Conservation (phyloP, 495 filamentous ascomycete species). For the Aspergillus asperescens region DNA sequence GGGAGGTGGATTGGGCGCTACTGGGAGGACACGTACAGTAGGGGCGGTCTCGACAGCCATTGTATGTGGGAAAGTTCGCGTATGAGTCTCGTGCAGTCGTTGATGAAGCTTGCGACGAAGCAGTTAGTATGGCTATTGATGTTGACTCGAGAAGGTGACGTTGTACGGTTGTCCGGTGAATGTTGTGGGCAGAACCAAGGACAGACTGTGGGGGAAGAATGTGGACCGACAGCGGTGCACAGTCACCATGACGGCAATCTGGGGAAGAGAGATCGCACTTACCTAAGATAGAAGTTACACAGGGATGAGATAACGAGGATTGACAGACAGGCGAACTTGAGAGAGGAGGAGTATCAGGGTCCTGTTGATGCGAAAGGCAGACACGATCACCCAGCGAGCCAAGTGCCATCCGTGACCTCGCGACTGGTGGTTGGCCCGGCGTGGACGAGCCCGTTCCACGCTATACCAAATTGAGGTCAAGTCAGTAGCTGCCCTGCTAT, state of each 20-base stretch:
- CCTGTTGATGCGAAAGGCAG: conserved; percentile 10
- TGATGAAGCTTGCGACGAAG: not conserved
- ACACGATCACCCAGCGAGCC: not conserved
- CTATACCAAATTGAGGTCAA: conserved; percentile 7
- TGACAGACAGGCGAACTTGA: not conserved
- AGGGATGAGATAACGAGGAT: not conserved
- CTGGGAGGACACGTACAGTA: conserved; percentile 27
- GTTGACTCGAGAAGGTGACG: not conserved
- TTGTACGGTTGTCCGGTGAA: conserved; percentile 11
- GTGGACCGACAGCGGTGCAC: conserved; percentile 11
- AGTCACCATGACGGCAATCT: not conserved
- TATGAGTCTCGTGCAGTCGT: not conserved
- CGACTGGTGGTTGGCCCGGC: conserved; percentile 10
- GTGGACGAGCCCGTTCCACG: not conserved
- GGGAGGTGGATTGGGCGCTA: not conserved
- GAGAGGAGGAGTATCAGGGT: conserved; percentile 12
- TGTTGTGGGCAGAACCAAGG: conserved; percentile 11
- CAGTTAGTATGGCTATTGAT: conserved; percentile 11
- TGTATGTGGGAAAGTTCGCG: conserved; percentile 13
- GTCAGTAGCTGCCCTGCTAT: not conserved
- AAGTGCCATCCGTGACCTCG: conserved; percentile 16
- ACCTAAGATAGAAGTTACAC: conserved; percentile 13
- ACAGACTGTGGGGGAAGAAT: conserved; percentile 18
- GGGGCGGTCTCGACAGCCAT: conserved; percentile 36
- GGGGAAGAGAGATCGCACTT: conserved; percentile 7